phyloP scores from a whole-genome alignment of 78 protist species.

The Dictyostelium citrinum region DNA sequence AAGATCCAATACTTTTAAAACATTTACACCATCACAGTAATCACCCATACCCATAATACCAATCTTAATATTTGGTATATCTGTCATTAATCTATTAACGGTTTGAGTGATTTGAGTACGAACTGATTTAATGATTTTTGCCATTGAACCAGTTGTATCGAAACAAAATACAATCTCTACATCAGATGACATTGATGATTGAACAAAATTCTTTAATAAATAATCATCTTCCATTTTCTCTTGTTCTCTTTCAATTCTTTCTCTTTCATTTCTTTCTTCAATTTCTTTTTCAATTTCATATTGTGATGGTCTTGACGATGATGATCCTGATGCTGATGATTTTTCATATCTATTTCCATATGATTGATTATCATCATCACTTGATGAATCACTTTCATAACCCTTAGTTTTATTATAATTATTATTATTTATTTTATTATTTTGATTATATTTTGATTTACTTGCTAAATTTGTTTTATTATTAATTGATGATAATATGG shows the following conservation, averaged over 20 bases:
- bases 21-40: constrained; percentile 71
- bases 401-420: neutral
- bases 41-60: constrained; percentile 84
- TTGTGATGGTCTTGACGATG: constrained; percentile 9
- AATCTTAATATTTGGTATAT: constrained; percentile 65
- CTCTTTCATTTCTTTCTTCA: neutral
- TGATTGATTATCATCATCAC: neutral
- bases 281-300: neutral
- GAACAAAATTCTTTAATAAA: constrained; percentile 49
- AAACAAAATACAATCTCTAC: constrained; percentile 81
- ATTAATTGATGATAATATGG: neutral
- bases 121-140: constrained; percentile 29
- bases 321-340: neutral
- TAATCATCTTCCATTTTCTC: constrained; percentile 42
- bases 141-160: constrained; percentile 79
- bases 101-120: constrained; percentile 49
- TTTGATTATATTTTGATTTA: neutral
- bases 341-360: neutral
- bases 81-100: constrained; percentile 70
- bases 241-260: neutral
- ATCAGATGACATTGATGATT: constrained; percentile 53
- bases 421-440: neutral
- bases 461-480: neutral
- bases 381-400: neutral
- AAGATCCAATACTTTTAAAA: constrained; percentile 27